Evolutionary conservation across 2,329 filamentous ascomycete genomes (phyloP), one percentile per base, ranked within the genome.

Genomic region (Claviceps sp.): DNA sequence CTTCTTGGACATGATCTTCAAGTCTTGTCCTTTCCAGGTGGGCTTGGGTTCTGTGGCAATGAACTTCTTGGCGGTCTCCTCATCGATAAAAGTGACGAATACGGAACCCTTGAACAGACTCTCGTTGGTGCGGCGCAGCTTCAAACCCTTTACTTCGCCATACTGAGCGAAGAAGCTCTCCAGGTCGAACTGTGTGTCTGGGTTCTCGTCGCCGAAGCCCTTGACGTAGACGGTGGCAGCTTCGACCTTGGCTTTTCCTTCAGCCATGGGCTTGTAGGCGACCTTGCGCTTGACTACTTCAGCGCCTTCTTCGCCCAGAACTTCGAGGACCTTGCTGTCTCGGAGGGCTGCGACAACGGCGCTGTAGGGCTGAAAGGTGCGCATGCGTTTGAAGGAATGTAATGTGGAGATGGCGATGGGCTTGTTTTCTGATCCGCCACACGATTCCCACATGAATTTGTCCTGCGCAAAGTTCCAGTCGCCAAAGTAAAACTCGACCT

Each of bases 401-500:
- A 98, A 81, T 55, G 83, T 78, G 62, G 83, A 82, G 59, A 98
- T 75, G 22, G 83, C 74, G 40, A 98, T 83, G 44, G 90, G 78
- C 67, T 86, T 85, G 75, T 96, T 95, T 62, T 85, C 77, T 57
- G 79, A 74, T 53, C 91, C 91, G 41, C 83, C 85, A 52, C 88
- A 86, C 62, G 83, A 76, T 57, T 81, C 76, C 73, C 89, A 86
- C 60, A 98, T 78, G 72, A 88, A 95, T 67, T 88, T 86, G 70
- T 98, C 94, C 62, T 81, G 82, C 50, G 85, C 84, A 40, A 98
- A 80, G 70, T 96, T 96, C 62, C 84, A 86, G 67, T 94, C 86
- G 62, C 86, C 86, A 70, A 96, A 95, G 77, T 96, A 96, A 70
- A 95, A 96, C 66, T 96, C 89, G 61, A 95, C 87, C 85, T 94